Evolutionary conservation across 2,329 filamentous ascomycete genomes (phyloP).

Genomic region (Clathrospora elynae): DNA sequence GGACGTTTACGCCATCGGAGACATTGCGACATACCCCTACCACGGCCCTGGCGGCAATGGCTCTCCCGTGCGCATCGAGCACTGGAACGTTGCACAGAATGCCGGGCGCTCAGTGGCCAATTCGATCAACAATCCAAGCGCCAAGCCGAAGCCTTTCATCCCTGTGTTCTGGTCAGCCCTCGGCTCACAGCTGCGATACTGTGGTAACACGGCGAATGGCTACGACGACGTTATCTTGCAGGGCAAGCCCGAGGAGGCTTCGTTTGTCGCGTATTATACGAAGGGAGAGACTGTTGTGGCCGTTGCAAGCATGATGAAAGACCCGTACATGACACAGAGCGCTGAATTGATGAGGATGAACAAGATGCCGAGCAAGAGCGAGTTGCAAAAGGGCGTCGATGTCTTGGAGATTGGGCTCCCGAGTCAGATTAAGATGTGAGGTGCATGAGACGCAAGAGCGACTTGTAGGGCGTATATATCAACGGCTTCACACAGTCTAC

Average conservation of each 20-base stretch:
- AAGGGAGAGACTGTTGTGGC: slow-evolving; percentile 87
- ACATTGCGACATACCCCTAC: slow-evolving; percentile 95
- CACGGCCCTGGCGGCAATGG: slow-evolving; percentile 83
- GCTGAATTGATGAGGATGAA: slow-evolving; percentile 82
- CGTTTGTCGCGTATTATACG: slow-evolving; percentile 88
- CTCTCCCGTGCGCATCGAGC: slow-evolving; percentile 80
- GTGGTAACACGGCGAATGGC: slow-evolving; percentile 80
- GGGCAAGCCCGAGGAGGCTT: slow-evolving; percentile 71
- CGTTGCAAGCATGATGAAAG: slow-evolving; percentile 86
- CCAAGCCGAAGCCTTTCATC: slow-evolving; percentile 74
- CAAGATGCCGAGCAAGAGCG: slow-evolving; percentile 81
- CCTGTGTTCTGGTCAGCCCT: slow-evolving; percentile 97
- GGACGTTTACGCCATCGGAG: slow-evolving; percentile 90
- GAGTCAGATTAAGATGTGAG: slow-evolving; percentile 53
- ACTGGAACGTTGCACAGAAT: slow-evolving; percentile 98
- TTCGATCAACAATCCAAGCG: slow-evolving; percentile 71
- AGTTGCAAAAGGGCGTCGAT: slow-evolving; percentile 68
- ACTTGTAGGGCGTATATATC: too few relatives aligned
- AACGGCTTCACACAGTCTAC: too few relatives aligned
- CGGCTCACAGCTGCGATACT: slow-evolving; percentile 88
- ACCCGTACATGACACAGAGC: slow-evolving; percentile 72
- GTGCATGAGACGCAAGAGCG: not conserved
- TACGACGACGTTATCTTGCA: slow-evolving; percentile 85
- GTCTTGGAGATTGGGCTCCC: slow-evolving; percentile 54
- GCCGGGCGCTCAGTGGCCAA: slow-evolving; percentile 78